A percentile compares a stretch with the other conserved stretches of the same genome.
phyloP scores from a whole-genome alignment of 495 filamentous ascomycete species.

The Penicilliopsis zonata region DNA sequence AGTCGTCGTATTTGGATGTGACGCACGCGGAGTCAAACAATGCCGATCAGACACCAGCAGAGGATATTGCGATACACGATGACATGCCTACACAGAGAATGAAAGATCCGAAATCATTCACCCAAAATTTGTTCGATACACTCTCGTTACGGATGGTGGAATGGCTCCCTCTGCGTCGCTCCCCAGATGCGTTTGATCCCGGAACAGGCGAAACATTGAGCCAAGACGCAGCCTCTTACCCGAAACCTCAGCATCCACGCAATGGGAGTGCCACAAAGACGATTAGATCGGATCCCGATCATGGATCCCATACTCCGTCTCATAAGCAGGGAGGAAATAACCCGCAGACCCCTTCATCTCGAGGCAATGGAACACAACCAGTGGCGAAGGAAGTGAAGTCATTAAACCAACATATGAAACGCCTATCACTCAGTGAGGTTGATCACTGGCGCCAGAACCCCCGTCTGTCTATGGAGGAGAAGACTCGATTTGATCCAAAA shows the following conservation, averaged over 20 bases:
- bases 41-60: slow-evolving; percentile 4
- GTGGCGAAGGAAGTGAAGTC: slow-evolving; percentile 26
- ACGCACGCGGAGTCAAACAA: neutral
- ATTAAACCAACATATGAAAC: slow-evolving; percentile 28
- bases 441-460: slow-evolving; percentile 25
- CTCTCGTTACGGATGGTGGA: slow-evolving; percentile 68
- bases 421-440: slow-evolving; percentile 25
- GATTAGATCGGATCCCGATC: slow-evolving; percentile 5
- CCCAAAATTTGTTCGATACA: slow-evolving; percentile 71
- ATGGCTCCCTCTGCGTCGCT: slow-evolving; percentile 50
- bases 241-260: slow-evolving; percentile 7
- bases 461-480: slow-evolving; percentile 22
- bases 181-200: slow-evolving; percentile 12
- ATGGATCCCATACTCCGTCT: slow-evolving; percentile 5
- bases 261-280: slow-evolving; percentile 1
- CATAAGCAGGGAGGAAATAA: slow-evolving; percentile 1
- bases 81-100: slow-evolving; percentile 32
- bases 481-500: slow-evolving; percentile 17
- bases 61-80: slow-evolving; percentile 11
- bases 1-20: neutral
- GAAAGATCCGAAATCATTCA: slow-evolving; percentile 76
- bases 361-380: slow-evolving; percentile 10
- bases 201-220: slow-evolving; percentile 2
- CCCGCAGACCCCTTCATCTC: slow-evolving; percentile 24
- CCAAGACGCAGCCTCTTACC: slow-evolving; percentile 2